Base-by-base conservation (phyloP, 2,329 filamentous ascomycete species). In the Penicillium sp. region DNA sequence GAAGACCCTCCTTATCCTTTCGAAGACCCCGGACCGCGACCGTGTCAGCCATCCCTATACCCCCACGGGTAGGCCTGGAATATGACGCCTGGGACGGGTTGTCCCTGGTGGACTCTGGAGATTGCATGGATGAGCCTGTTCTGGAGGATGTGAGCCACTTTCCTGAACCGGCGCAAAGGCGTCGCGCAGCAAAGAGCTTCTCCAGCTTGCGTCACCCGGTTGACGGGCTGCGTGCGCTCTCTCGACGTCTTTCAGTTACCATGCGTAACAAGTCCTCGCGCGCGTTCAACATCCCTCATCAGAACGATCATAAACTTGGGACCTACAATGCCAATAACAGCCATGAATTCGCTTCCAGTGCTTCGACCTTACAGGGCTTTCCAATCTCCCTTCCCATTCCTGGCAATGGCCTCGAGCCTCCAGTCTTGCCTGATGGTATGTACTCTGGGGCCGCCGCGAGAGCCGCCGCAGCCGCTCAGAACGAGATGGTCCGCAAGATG, bases 391-490 rank as follows among this genome's bases (percentile, higher is more conserved):
- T 64, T 7, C 75, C 76, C 3, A 72, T 79, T 52, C 76, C 77
- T 8, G 75, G 76, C 15, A 71, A 71, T 64, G 76, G 76, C 15
- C 63, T 69, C 47, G 77, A 77, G 48, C 76, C 76, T 23, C 78
- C 79, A 5, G 68, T 80, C 44, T 65, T 81, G 35, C 75, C 79
- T 1, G 71, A 78, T 61, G 71, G 79, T 47, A 68, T 75, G n/a
- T 75, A 68, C 35, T 74, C 76, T 8, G 80, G 80, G 21, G 78
- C 81, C 5, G 80, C 80, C 9, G 81, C 81, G 15, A 75, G 81
- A 58, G 81, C 80, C 30, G 79, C 81, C 11, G 81, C 80, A 3
- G 81, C 81, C n/a, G 80, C 80, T n/a, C 80, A 82, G 67, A 83
- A 83, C 66, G 79, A 82, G 56, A 56, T 77, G 60, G 70, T 73